Conservation (phyloP, 179 eudicot genomes). For the Beta macrorhiza region DNA sequence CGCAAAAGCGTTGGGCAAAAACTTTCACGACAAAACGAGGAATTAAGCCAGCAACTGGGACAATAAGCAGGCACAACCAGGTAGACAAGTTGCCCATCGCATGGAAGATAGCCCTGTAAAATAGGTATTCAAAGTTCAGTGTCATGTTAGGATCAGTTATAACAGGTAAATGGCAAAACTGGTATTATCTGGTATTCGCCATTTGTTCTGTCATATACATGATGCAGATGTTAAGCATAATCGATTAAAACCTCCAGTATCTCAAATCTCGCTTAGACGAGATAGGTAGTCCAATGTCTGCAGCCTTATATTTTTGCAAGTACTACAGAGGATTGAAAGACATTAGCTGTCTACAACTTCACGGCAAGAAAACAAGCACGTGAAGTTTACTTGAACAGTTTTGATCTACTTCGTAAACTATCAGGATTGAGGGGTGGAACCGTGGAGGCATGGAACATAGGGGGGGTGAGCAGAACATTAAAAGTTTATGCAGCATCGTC, state of each 20-base stretch:
- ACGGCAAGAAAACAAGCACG: neutral
- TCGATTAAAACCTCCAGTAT: neutral
- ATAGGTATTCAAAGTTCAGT: neutral
- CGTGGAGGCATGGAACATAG: too few species aligned
- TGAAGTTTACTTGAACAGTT: neutral
- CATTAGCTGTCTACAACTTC: neutral
- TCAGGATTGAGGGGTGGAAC: too few species aligned
- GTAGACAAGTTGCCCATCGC: slow-evolving; percentile 42
- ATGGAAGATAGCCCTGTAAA: slow-evolving; percentile 78
- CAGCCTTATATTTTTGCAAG: neutral
- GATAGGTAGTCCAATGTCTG: neutral
- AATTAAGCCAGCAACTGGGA: slow-evolving; percentile 52
- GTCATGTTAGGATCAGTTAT: neutral
- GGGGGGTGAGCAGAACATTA: too few species aligned
- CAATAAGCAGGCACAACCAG: slow-evolving; percentile 74
- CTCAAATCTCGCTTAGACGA: neutral
- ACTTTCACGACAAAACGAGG: slow-evolving; percentile 70
- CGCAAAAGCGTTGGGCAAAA: slow-evolving; percentile 47
- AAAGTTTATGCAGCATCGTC: too few species aligned
- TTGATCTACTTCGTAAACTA: neutral
- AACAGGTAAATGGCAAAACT: neutral
- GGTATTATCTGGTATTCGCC: neutral
- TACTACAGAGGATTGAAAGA: too few species aligned
- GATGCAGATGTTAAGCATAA: neutral
- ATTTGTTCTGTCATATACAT: neutral